Conservation (phyloP, 164 flowering plant genomes). For the Annona cherimola region DNA sequence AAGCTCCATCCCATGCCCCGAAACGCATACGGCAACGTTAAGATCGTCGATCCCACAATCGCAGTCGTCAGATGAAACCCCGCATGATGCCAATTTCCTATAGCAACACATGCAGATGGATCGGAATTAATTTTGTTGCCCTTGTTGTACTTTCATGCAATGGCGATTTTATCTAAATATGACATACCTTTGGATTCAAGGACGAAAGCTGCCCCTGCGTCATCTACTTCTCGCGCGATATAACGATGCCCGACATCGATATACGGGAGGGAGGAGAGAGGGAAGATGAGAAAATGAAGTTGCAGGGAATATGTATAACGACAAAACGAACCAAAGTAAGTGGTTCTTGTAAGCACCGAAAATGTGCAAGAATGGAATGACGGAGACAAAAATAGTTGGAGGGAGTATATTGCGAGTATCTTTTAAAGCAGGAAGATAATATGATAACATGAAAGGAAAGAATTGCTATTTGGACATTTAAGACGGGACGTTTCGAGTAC, state of each 20-base stretch:
- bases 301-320: slow-evolving; percentile 12
- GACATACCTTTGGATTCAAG: slow-evolving; percentile 75
- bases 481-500: too few relatives aligned
- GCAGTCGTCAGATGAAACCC: slow-evolving; percentile 95
- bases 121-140: neutral
- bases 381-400: too few relatives aligned
- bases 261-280: neutral
- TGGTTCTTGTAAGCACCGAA: neutral
- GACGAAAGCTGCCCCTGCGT: slow-evolving; percentile 87
- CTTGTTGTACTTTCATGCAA: neutral
- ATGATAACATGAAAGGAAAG: too few relatives aligned
- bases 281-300: neutral
- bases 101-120: neutral
- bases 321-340: neutral
- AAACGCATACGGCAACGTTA: slow-evolving; percentile 83
- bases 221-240: slow-evolving; percentile 27
- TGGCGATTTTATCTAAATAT: neutral
- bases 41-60: slow-evolving; percentile 87
- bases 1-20: slow-evolving; percentile 79
- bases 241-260: slow-evolving; percentile 3
- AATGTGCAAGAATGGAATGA: neutral
- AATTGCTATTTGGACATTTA: too few relatives aligned
- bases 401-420: too few relatives aligned
- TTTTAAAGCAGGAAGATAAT: too few relatives aligned
- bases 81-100: slow-evolving; percentile 96